phyloP scores from a whole-genome alignment of 441 rosid genomes.

The Arabidopsis lyrata region DNA sequence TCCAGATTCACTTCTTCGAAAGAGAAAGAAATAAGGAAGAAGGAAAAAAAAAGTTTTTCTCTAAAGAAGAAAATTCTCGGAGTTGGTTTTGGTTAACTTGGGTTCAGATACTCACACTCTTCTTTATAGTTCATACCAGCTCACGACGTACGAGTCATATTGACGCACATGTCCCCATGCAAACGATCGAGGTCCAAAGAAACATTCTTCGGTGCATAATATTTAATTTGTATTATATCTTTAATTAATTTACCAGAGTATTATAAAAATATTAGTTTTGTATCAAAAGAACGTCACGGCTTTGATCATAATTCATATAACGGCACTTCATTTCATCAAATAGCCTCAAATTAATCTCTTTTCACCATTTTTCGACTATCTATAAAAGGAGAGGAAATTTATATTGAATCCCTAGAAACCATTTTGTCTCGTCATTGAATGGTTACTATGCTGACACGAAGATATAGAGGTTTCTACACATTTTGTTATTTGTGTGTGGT shows the following conservation, averaged over 20 bases:
- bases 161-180: slow-evolving; percentile 32
- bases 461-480: slow-evolving; percentile 39
- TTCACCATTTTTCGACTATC: slow-evolving; percentile 35
- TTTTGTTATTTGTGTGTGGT: slow-evolving; percentile 23
- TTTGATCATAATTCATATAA: slow-evolving; percentile 37
- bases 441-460: slow-evolving; percentile 43
- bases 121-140: slow-evolving; percentile 34
- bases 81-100: slow-evolving; percentile 28
- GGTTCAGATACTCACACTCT: slow-evolving; percentile 25
- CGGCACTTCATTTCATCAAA: slow-evolving; percentile 40
- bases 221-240: too few relatives aligned
- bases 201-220: slow-evolving; percentile 46
- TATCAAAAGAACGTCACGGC: slow-evolving; percentile 42
- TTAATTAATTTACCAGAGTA: too few relatives aligned
- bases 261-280: slow-evolving; percentile 1
- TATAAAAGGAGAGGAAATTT: slow-evolving; percentile 24
- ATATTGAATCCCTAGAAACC: slow-evolving; percentile 33
- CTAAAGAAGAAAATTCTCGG: not conserved
- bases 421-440: slow-evolving; percentile 6
- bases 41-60: not conserved
- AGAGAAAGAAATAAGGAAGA: not conserved
- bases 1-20: slow-evolving; percentile 43
- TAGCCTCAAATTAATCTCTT: slow-evolving; percentile 16
- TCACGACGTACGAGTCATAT: slow-evolving; percentile 44
- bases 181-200: slow-evolving; percentile 36